Evolutionary conservation across 352 stramenopile species (phyloP), one percentile per base, ranked within the genome.

Genomic region (Globisporangium paroecandrum): DNA sequence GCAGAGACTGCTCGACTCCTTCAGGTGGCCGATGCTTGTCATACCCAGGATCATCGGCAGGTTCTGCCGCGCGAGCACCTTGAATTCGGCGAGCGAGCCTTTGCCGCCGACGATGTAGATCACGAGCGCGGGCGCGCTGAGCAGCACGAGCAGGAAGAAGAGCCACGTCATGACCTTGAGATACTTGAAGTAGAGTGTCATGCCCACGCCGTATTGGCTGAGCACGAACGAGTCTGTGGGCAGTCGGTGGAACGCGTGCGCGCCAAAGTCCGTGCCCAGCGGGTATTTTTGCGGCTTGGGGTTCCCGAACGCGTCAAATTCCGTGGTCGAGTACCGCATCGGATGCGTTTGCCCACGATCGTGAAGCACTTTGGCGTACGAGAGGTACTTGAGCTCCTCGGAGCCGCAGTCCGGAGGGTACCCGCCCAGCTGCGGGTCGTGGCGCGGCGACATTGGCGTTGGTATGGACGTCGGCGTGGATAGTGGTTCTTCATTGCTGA

Each of bases 171-270:
- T 89, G 64, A 90, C 87, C 65, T 95, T 95, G 69, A 95, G 81
- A 79, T 90, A 95, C 68, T 91, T 91, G 77, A 95, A 95, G 73
- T 93, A 93, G 36, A 93, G 78, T 7, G 77, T 83, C 63, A 93
- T 87, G 59, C 82, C 85, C 18, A 95, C 68, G 24, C 83, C 81
- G 72, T 93, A 91, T 54, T 88, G 87, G 55, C 86, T 93, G 60
- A 93, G 69, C 15, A 93, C 85, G 64, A 77, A 64, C 58, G 87
- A 93, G 70, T 93, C 85, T 25, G 85, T 92, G 0, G 87, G 85
- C 29, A 91, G 64, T 2, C 81, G 74, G 47, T 93, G 85, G 62
- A 95, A 95, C 18, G 80, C 76, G 61, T 93, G 87, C 6, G 81
- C 87, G n/a, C 83, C 85, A 73, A 95, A 93, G 70, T 93, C 79